phyloP scores from a whole-genome alignment of 1,139 yeast genomes.

The Yamadazyma triangularis region DNA sequence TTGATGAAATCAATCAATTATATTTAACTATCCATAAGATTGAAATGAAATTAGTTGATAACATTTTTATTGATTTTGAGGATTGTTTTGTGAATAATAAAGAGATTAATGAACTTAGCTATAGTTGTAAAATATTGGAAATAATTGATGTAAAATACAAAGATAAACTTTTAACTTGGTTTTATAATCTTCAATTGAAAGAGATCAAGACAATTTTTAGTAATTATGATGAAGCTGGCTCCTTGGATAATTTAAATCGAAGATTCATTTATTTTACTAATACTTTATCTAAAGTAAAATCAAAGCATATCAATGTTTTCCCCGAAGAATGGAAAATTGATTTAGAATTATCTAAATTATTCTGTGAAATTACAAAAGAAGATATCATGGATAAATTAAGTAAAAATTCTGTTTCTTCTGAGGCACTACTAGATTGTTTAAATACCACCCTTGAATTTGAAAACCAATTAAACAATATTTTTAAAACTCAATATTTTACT shows the following conservation, averaged over 20 bases:
- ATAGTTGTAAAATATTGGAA: conserved; percentile 73
- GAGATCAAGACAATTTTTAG: conserved; percentile 76
- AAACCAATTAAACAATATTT: conserved; percentile 57
- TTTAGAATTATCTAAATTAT: conserved; percentile 52
- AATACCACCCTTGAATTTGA: conserved; percentile 64
- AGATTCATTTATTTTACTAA: conserved; percentile 79
- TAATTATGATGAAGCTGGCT: conserved; percentile 86
- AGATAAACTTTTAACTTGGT: conserved; percentile 68
- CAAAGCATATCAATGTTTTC: conserved; percentile 51
- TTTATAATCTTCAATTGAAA: conserved; percentile 61
- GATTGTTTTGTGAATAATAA: conserved; percentile 25
- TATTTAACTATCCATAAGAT: conserved; percentile 60
- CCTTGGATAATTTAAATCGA: conserved; percentile 78
- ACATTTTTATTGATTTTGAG: conserved; percentile 73
- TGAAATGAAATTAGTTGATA: conserved; percentile 64
- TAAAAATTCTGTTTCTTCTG: conserved; percentile 40
- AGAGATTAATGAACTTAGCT: conserved; percentile 31
- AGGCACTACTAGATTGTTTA: conserved; percentile 47
- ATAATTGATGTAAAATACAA: conserved; percentile 58
- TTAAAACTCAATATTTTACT: conserved; percentile 39
- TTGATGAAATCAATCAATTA: conserved; percentile 72
- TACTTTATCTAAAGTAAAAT: conserved; percentile 56
- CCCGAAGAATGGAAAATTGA: conserved; percentile 72
- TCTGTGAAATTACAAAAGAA: conserved; percentile 65
- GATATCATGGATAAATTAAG: conserved; percentile 45